These are phyloP conservation scores for Suillus decipiens DNA, from an alignment of 768 basidiomycete species.

Conservation along the genomic window DNA sequence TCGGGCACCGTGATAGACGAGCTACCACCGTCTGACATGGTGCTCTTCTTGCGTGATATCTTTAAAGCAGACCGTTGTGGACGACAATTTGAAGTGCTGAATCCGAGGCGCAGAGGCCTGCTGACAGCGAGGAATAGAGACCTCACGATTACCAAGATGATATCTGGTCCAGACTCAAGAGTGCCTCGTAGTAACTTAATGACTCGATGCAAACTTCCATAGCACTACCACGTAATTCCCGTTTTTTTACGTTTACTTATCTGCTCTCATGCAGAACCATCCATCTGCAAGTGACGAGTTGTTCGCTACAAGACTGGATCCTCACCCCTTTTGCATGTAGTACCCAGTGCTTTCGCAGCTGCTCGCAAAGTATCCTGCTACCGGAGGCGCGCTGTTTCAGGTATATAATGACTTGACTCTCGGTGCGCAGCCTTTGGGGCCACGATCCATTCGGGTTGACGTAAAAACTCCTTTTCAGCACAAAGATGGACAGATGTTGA, in stretches of 20 bases:
- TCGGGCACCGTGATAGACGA: constrained; percentile 54
- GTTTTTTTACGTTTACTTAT: not conserved
- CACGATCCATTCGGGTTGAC: constrained; percentile 1
- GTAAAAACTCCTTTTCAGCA: constrained; percentile 39
- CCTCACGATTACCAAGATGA: constrained; percentile 22
- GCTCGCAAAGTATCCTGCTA: constrained; percentile 60
- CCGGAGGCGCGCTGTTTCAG: constrained; percentile 67
- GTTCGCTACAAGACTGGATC: not conserved
- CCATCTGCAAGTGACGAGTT: constrained; percentile 6
- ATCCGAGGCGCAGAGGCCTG: constrained; percentile 32
- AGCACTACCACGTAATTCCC: constrained; percentile 1
- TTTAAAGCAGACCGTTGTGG: not conserved
- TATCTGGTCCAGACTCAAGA: constrained; percentile 3
- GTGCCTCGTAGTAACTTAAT: not conserved
- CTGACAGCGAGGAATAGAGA: constrained; percentile 16
- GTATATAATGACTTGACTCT: constrained; percentile 73
- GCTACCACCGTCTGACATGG: constrained; percentile 1
- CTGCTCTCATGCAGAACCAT: constrained; percentile 7
- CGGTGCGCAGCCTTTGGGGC: constrained; percentile 38
- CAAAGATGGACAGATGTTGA: constrained; percentile 73
- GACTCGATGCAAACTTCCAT: not conserved
- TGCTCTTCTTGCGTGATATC: constrained; percentile 4
- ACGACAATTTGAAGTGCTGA: constrained; percentile 7
- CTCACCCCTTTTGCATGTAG: constrained; percentile 29
- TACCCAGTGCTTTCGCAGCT: constrained; percentile 48